Evolutionary conservation across 768 basidiomycete genomes (phyloP).

Genomic region (Hemileccinum impolitum): DNA sequence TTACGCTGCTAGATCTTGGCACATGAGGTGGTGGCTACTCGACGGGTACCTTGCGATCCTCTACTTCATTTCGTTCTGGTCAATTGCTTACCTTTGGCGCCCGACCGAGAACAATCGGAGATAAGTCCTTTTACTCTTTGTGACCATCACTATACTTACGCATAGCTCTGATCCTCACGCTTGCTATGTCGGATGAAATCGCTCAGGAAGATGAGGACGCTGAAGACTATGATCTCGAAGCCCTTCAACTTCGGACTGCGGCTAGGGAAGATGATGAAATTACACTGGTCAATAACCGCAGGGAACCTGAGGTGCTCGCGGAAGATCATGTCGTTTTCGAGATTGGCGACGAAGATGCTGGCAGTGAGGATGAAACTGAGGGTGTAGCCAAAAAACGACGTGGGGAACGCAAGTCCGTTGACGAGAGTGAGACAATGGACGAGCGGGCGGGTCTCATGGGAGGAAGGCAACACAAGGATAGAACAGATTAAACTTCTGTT

Average conservation of each 20-base stretch:
- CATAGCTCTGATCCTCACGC: conserved; percentile 46
- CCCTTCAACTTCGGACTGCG: conserved; percentile 55
- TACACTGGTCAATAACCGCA: conserved; percentile 64
- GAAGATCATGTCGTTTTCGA: conserved; percentile 84
- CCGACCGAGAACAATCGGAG: conserved; percentile 88
- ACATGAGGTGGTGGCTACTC: conserved; percentile 89
- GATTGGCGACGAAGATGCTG: conserved; percentile 80
- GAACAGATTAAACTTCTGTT: conserved; percentile 32
- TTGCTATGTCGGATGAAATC: conserved; percentile 95
- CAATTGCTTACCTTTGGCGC: conserved; percentile 89
- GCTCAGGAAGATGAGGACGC: conserved; percentile 94
- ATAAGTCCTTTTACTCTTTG: conserved; percentile 42
- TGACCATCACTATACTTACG: conserved; percentile 15
- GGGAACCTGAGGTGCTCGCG: conserved; percentile 45
- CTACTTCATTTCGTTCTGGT: conserved; percentile 75
- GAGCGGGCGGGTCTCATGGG: conserved; percentile 70
- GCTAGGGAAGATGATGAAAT: conserved; percentile 60
- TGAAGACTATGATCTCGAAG: conserved; percentile 86
- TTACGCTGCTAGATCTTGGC: conserved; percentile 90
- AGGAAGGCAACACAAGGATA: conserved; percentile 32
- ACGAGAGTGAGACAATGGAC: conserved; percentile 45
- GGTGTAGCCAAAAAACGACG: conserved; percentile 47
- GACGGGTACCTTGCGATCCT: conserved; percentile 93
- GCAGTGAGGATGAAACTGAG: conserved; percentile 62
- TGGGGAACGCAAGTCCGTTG: conserved; percentile 38